Evolutionary conservation across 2,329 filamentous ascomycete species (phyloP), one percentile per base, ranked within the genome.

Genomic region (Penicillium sp.): DNA sequence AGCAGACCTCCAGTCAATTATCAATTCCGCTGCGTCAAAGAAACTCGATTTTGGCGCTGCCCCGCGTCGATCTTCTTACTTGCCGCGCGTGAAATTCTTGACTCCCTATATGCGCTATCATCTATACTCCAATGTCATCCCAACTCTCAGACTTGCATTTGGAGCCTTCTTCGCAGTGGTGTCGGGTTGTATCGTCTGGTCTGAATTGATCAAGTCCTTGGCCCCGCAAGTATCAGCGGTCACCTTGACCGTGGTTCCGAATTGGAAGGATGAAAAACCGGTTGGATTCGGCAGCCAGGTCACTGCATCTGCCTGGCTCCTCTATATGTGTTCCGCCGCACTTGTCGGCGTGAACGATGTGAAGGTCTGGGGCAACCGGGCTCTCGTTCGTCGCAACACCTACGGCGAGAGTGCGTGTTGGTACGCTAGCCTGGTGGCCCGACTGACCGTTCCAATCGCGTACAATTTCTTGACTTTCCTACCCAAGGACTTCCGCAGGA

Each of bases 401-500:
- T 93, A 95, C 52, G 86, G 90, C 54, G 94, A 97, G 69, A 91
- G 88, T 43, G 94, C 94, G 0, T 95, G 93, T 61, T 99, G 95
- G 91, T 99, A 97, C 68, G 88, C 91, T 1, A 86, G 91, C 52
- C 91, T 97, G 69, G 89, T 97, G 9, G 93, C 94, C 45, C 90
- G 92, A 65, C 84, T 99, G 36, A 96, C 90, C 1, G 90, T 99
- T 0, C 94, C 94, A 1, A 80, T 99, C 7, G 87, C 90, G 3
- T 99, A 96, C 82, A 99, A 99, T 74, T 99, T 97, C 68, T 82
- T 96, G 69, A 97, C 93, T 0, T 93, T 97, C 68, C 75, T 97
- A 18, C 88, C 89, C 1, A 80, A 78, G 7, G 78, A 79, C 10
- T 84, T 96, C 34, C 93, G 91, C 67, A 75, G 80, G 51, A 82